Evolutionary conservation across 495 filamentous ascomycete genomes (phyloP).

Genomic region (Niebla homalea): DNA sequence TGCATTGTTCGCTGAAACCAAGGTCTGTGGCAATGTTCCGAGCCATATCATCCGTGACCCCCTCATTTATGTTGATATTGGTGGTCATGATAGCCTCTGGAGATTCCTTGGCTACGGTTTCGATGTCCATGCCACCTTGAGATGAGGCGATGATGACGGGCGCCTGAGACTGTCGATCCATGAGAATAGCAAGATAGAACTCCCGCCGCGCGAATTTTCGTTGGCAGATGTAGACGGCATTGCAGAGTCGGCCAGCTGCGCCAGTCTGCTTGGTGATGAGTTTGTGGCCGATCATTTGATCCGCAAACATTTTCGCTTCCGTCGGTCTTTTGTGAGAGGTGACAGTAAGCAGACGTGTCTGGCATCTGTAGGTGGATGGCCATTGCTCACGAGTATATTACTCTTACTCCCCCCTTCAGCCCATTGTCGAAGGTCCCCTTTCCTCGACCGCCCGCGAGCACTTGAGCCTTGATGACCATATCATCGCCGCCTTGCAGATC

Average conservation of each 20-base stretch:
- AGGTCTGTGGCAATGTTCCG: slow-evolving; percentile 79
- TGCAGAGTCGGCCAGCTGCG: slow-evolving; percentile 79
- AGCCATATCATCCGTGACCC: slow-evolving; percentile 92
- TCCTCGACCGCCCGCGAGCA: slow-evolving; percentile 90
- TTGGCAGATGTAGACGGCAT: slow-evolving; percentile 95
- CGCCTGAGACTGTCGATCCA: slow-evolving; percentile 85
- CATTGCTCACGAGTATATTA: slow-evolving; percentile 81
- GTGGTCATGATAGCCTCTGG: slow-evolving; percentile 90
- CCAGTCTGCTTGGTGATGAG: slow-evolving; percentile 99
- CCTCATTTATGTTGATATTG: slow-evolving; percentile 81
- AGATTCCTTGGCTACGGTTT: slow-evolving; percentile 93
- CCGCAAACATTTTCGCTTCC: slow-evolving; percentile 93
- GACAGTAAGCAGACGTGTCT: slow-evolving; percentile 15
- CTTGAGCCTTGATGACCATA: slow-evolving; percentile 99
- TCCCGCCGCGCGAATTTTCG: slow-evolving; percentile 98
- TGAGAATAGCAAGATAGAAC: slow-evolving; percentile 96
- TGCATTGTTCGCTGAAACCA: slow-evolving; percentile 92
- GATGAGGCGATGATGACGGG: slow-evolving; percentile 96
- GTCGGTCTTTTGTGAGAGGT: slow-evolving; percentile 36
- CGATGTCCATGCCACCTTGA: slow-evolving; percentile 98
- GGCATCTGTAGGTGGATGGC: neutral
- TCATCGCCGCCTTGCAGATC: slow-evolving; percentile 61
- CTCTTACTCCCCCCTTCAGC: slow-evolving; percentile 93
- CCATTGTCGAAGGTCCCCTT: slow-evolving; percentile 97
- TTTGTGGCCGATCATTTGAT: slow-evolving; percentile 99